Conservation (phyloP, 2,329 filamentous ascomycete genomes). For the Cryphonectria nitschkei region DNA sequence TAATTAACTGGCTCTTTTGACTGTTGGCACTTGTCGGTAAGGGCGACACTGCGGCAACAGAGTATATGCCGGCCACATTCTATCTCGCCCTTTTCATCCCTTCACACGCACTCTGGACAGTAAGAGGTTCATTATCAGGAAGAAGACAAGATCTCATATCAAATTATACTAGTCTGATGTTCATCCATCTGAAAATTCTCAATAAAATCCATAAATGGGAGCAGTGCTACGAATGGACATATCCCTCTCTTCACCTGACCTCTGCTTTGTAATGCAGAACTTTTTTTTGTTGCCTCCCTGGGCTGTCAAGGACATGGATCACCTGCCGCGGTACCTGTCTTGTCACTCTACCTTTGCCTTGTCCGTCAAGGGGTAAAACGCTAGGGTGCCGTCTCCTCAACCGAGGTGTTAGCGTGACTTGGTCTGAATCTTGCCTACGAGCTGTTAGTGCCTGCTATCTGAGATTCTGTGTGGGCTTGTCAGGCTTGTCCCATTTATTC, state of each 20-base stretch:
- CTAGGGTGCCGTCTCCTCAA: neutral
- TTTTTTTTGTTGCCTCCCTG: conserved; percentile 17
- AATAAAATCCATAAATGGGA: neutral
- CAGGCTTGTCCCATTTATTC: conserved; percentile 29
- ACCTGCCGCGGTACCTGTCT: neutral
- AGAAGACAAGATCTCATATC: conserved; percentile 2
- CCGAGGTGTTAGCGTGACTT: conserved; percentile 7
- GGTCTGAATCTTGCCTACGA: conserved; percentile 3
- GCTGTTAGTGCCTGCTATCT: conserved; percentile 21
- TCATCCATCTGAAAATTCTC: neutral
- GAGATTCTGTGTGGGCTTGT: conserved; percentile 12
- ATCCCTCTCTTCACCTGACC: neutral
- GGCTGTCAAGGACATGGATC: conserved; percentile 7
- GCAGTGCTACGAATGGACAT: neutral
- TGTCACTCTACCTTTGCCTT: conserved; percentile 21
- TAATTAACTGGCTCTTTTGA: neutral
- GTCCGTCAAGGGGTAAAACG: conserved; percentile 4
- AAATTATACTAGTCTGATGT: neutral
- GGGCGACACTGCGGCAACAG: neutral
- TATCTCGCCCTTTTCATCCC: neutral
- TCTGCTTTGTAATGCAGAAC: conserved; percentile 28
- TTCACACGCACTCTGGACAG: too few relatives aligned
- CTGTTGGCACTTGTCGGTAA: neutral
- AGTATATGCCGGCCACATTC: neutral
- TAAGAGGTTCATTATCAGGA: neutral